Evolutionary conservation across 768 basidiomycete genomes (phyloP), one percentile per base, ranked within the genome.

Genomic region (Pleurotus salmoneostramineus): DNA sequence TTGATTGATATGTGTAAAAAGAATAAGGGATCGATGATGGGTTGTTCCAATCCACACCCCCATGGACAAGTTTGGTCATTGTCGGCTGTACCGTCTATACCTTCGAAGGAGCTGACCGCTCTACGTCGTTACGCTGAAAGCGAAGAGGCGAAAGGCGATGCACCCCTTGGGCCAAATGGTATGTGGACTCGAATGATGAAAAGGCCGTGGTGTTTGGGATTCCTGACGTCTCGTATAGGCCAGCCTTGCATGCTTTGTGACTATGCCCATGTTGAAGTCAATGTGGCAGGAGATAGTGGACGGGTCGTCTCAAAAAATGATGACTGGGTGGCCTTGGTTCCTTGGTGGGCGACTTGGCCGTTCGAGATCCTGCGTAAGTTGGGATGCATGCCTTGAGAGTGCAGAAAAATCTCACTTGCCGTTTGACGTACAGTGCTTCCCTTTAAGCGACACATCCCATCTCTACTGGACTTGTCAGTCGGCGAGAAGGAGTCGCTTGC

Each of bases 281-380:
- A 66, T 21, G 64, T 76, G 12, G 59, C 67, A 5, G 70, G 65
- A n/a, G 67, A 73, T 27, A 70, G 77, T 56, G 80, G 83, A 11
- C 83, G 94, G 8, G 72, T 93, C 42, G 86, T 95, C 2, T 68
- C 86, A 35, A 74, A 79, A 67, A 91, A 91, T 64, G 81, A 84
- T 14, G 80, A 89, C 65, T 97, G 92, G 83, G 77, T 90, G 2
- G 92, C 88, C 0, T 66, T 96, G 1, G 93, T 95, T 3, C 95
- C 95, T 2, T 96, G 92, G 88, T 97, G 95, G 95, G 95, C 94
- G 5, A 83, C 83, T 34, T 97, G 94, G 95, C 95, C 95, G 0
- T 97, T 87, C 66, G 95, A 97, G 69, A 77, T 88, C 14, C 72
- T 95, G 64, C 68, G 90, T 89, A 63, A 64, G 78, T 72, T 33